Base-by-base conservation (phyloP, 306 rosid genomes). In the Lupinus albus region DNA sequence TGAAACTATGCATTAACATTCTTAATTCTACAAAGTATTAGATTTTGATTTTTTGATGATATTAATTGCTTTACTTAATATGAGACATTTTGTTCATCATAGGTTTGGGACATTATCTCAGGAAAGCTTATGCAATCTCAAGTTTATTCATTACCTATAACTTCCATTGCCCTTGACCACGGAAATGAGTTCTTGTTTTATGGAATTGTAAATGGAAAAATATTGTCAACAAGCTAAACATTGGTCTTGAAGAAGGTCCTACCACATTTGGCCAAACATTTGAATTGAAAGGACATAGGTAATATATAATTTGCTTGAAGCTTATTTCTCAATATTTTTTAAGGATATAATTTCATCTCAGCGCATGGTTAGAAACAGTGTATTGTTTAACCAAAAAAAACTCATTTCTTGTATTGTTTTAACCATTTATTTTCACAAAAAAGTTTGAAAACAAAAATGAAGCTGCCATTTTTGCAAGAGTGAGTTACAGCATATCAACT, bases 261-360 rank as follows among this genome's bases (percentile, higher is more conserved):
- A 46, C 67, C 25, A 55, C 58, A 60, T 49, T 13, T 65, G 70
- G 57, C 61, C 84, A 78, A 47, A 53, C 76, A 59, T 52, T 72
- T 71, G 86, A 79, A 58, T 72, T 85, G 60, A 80, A 78, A 68
- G 95, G 86, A 81, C 95, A 88, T 83, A 84, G 62, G 92, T 91
- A 91, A 81, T 64, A 50, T 39, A 1, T 67, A 72, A 36, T 25
- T 25, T 71, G 38, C 68, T 76, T 79, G 14, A 73, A 67, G 35
- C 54, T 80, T 77, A 25, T 33, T 51, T 44, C 38, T 20, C 42
- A 59, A 16, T 52, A 33, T 33, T 35, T 41, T 15, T 8, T 38
- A 18, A 71, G 25, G 38, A 76, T 16, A 15, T 8, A 57, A 39
- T 50, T 52, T 54, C 48, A 20, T 70, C 49, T 41, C n/a, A 55